Percentiles rank a stretch among this genome's conserved stretches.
These are phyloP conservation scores for Erodium moschatum DNA, from an alignment of 441 rosid genomes.

Conservation along the genomic window DNA sequence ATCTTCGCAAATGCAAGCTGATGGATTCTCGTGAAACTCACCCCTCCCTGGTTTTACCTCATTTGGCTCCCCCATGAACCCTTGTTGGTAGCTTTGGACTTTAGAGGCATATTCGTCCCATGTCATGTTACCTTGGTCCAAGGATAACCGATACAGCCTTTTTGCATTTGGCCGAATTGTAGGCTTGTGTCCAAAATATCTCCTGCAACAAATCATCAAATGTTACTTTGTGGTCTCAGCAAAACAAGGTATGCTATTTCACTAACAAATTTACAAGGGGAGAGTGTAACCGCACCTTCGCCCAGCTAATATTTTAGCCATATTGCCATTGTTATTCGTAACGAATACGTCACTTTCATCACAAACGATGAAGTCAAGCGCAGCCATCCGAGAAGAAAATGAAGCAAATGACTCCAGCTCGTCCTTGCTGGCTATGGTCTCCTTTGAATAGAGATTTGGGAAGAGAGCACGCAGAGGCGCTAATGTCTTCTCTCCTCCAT, in stretches of 20 bases:
- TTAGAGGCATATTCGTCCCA: slow-evolving; percentile 82
- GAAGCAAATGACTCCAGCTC: slow-evolving; percentile 64
- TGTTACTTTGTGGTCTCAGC: slow-evolving; percentile 20
- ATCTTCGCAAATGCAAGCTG: slow-evolving; percentile 69
- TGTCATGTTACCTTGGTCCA: slow-evolving; percentile 49
- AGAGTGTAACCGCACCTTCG: slow-evolving; percentile 42
- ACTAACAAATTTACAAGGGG: background rate
- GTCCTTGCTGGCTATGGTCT: slow-evolving; percentile 63
- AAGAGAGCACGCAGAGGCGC: slow-evolving; percentile 78
- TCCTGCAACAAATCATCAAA: slow-evolving; percentile 40
- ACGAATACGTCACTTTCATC: slow-evolving; percentile 94
- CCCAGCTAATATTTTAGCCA: slow-evolving; percentile 94
- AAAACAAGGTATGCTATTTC: background rate
- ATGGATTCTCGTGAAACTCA: slow-evolving; percentile 94
- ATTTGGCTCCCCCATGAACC: slow-evolving; percentile 95
- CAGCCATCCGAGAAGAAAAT: slow-evolving; percentile 95
- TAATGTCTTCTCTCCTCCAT: slow-evolving; percentile 74
- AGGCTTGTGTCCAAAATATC: slow-evolving; percentile 88
- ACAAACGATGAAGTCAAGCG: slow-evolving; percentile 87
- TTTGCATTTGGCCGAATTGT: slow-evolving; percentile 91
- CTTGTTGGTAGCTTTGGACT: slow-evolving; percentile 64
- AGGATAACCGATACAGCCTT: slow-evolving; percentile 63
- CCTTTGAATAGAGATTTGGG: slow-evolving; percentile 83
- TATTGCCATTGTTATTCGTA: slow-evolving; percentile 94
- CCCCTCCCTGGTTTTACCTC: slow-evolving; percentile 91